Conservation (phyloP, 371 early-diverging fungal species). For the Cokeromyces recurvatus region DNA sequence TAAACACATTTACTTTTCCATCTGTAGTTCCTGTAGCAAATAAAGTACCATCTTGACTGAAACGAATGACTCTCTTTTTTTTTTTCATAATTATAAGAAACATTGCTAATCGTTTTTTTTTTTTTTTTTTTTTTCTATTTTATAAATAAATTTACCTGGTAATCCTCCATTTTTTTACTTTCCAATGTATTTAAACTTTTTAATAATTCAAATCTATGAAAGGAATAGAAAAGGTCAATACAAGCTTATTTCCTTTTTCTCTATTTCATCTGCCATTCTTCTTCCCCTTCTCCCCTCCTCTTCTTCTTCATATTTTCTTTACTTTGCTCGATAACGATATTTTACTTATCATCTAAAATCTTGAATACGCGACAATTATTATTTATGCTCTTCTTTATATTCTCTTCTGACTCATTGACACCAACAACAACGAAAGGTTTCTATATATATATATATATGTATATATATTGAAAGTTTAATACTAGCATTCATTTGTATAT, state of each 20-base stretch:
- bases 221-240: neutral
- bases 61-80: conserved; percentile 43
- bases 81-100: too few species aligned
- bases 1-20: conserved; percentile 53
- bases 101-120: neutral
- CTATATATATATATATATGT: conserved; percentile 24
- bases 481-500: too few species aligned
- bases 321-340: too few species aligned
- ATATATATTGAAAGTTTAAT: too few species aligned
- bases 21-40: conserved; percentile 65
- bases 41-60: conserved; percentile 51
- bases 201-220: conserved; percentile 6
- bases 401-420: conserved; percentile 49
- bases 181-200: conserved; percentile 36
- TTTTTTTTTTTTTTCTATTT: too few species aligned
- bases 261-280: too few species aligned
- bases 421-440: conserved; percentile 46
- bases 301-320: too few species aligned
- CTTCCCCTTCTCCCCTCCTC: too few species aligned
- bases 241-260: too few species aligned
- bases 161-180: conserved; percentile 43
- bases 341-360: conserved; percentile 33
- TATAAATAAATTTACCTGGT: conserved; percentile 35
- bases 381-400: conserved; percentile 53
- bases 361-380: conserved; percentile 59